Conservation (phyloP, 164 flowering plant species). For the Santalum album region DNA sequence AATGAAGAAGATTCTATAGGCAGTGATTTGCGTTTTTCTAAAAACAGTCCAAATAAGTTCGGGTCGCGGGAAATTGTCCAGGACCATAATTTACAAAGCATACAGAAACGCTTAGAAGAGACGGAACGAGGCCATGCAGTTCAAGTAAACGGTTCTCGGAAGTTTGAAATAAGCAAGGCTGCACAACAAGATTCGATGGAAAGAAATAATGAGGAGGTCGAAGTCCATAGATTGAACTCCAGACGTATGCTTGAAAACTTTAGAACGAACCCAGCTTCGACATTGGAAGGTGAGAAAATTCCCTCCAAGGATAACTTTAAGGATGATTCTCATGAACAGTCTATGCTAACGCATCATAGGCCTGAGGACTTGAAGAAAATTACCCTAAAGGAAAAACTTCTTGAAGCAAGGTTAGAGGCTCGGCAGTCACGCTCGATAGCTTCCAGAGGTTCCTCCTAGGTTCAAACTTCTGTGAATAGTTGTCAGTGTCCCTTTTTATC, state of each 20-base stretch:
- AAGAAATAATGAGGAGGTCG: slow-evolving; percentile 19
- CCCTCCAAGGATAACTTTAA: slow-evolving; percentile 12
- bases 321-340: too few species aligned
- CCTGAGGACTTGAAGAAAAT: slow-evolving; percentile 30
- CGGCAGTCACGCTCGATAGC: slow-evolving; percentile 35
- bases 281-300: slow-evolving; percentile 29
- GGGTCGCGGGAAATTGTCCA: slow-evolving; percentile 17
- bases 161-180: slow-evolving; percentile 12
- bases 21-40: slow-evolving; percentile 37
- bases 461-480: neutral
- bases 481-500: too few species aligned
- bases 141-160: slow-evolving; percentile 13
- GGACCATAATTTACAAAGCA: slow-evolving; percentile 19
- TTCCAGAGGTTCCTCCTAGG: slow-evolving; percentile 16
- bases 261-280: slow-evolving; percentile 24
- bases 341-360: too few species aligned
- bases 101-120: slow-evolving; percentile 31
- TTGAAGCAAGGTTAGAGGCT: slow-evolving; percentile 71
- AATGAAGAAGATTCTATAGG: slow-evolving; percentile 47
- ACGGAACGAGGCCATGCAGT: slow-evolving; percentile 14
- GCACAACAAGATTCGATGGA: slow-evolving; percentile 13
- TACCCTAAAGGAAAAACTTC: slow-evolving; percentile 63
- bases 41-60: slow-evolving; percentile 18
- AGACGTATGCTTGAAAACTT: slow-evolving; percentile 25
- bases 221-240: slow-evolving; percentile 17